Percentiles rank a stretch among this genome's conserved stretches.
These are phyloP conservation scores for Sphagnum contortum DNA, from an alignment of 225 moss, liverwort and hornwort genomes.

Conservation along the genomic window DNA sequence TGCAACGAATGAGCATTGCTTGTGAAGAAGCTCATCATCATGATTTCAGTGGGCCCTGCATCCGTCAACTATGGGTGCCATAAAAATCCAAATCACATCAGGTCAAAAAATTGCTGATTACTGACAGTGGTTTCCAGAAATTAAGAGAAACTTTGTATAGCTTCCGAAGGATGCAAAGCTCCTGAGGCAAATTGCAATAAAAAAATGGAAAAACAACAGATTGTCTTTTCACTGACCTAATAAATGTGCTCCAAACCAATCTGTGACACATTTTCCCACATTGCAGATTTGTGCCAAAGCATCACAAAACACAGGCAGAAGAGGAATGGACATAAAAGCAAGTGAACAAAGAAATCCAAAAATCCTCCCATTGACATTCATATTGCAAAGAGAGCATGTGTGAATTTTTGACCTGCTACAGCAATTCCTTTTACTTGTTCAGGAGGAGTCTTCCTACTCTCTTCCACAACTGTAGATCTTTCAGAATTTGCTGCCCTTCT, in stretches of 20 bases:
- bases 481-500: slow-evolving; percentile 6
- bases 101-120: slow-evolving; percentile 2
- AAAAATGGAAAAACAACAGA: no score
- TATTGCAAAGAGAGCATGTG: no score
- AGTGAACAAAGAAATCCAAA: background rate
- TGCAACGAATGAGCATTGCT: slow-evolving; percentile 22
- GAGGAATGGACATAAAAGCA: background rate
- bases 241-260: no score
- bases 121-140: slow-evolving; percentile 36
- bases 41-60: slow-evolving; percentile 64
- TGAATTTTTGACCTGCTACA: slow-evolving; percentile 34
- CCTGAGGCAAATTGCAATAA: background rate
- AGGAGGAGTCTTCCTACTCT: slow-evolving; percentile 42
- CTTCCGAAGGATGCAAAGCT: background rate
- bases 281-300: no score
- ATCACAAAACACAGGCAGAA: background rate
- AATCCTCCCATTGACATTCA: no score
- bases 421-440: slow-evolving; percentile 61
- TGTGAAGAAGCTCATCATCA: slow-evolving; percentile 5
- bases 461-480: slow-evolving; percentile 27
- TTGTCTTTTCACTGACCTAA: no score
- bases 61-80: slow-evolving; percentile 55
- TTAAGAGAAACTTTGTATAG: slow-evolving; percentile 32
- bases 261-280: no score
- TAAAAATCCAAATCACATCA: slow-evolving; percentile 6